These are phyloP conservation scores for Euphorbia lathyris DNA, from an alignment of 345 rosid genomes.

Conservation along the genomic window DNA sequence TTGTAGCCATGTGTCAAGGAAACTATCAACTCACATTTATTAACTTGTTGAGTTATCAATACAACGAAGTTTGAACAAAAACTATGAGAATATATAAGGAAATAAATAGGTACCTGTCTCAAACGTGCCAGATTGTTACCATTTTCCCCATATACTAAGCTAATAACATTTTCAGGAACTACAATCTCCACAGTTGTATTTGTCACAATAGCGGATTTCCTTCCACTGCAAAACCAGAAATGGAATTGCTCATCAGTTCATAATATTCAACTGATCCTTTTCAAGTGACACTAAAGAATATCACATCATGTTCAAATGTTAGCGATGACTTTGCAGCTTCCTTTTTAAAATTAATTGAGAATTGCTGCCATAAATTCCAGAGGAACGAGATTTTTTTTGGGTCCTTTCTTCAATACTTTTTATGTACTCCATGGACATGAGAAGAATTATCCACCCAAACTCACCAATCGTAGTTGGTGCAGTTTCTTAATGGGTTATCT, in stretches of 20 bases:
- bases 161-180: constrained; percentile 69
- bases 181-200: constrained; percentile 80
- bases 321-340: background rate
- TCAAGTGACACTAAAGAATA: background rate
- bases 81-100: background rate
- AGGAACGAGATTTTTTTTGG: background rate
- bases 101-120: constrained; percentile 49
- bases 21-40: background rate
- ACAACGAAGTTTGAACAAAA: background rate
- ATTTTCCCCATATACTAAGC: constrained; percentile 78
- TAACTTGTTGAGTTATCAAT: constrained; percentile 4
- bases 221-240: constrained; percentile 53
- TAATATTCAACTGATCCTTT: background rate
- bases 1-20: background rate
- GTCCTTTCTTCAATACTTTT: background rate
- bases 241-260: background rate
- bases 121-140: constrained; percentile 73
- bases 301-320: background rate
- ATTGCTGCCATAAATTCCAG: background rate
- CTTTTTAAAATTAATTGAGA: background rate
- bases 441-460: background rate
- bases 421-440: background rate
- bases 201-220: constrained; percentile 74
- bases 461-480: background rate
- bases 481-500: background rate